Evolutionary conservation across 345 rosid species (phyloP).

Genomic region (Citrus mangshanensis): DNA sequence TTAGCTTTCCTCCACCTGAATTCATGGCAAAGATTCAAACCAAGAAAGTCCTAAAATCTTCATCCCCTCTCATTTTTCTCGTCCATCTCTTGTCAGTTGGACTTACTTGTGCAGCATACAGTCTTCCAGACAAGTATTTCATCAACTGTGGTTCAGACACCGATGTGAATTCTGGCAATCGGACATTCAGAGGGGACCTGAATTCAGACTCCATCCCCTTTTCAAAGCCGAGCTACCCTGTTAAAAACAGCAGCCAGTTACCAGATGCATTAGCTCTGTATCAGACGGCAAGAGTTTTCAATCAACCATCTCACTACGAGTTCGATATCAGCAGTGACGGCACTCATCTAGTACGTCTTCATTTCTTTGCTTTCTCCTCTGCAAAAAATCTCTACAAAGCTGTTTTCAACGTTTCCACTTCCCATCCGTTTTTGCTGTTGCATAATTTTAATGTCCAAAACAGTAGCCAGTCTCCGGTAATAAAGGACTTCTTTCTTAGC

Average conservation of each 20-base stretch:
- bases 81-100: conserved; percentile 4
- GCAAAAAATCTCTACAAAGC: conserved; percentile 31
- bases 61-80: conserved; percentile 17
- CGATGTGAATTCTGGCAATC: background rate
- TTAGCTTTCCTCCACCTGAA: background rate
- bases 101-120: conserved; percentile 17
- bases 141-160: conserved; percentile 55
- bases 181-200: conserved; percentile 38
- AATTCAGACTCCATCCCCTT: conserved; percentile 17
- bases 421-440: conserved; percentile 26
- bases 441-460: conserved; percentile 23
- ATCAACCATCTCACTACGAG: conserved; percentile 27
- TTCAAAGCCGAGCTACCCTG: conserved; percentile 9
- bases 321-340: conserved; percentile 24
- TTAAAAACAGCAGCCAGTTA: background rate
- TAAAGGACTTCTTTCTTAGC: conserved; percentile 48
- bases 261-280: conserved; percentile 18
- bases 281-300: conserved; percentile 49
- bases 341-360: conserved; percentile 46
- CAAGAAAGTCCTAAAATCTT: background rate
- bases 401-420: conserved; percentile 31
- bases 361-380: conserved; percentile 32
- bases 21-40: conserved; percentile 13
- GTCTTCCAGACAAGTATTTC: conserved; percentile 40
- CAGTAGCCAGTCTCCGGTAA: conserved; percentile 5